Percentiles rank a stretch among this genome's conserved stretches.
Evolutionary conservation across 306 rosid genomes (phyloP).

Genomic region (Castanea crenata): DNA sequence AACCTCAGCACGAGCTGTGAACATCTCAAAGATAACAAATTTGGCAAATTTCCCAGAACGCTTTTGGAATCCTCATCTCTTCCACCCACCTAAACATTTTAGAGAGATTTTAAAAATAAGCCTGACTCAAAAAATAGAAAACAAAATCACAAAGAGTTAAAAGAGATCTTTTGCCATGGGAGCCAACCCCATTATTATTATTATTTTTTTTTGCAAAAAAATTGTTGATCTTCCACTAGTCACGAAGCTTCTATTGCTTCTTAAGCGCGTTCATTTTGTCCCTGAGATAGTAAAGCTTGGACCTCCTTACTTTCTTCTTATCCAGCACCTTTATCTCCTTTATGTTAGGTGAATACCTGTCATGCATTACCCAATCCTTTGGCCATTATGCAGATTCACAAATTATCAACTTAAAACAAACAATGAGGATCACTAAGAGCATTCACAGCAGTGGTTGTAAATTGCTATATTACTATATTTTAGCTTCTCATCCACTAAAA

Average conservation of each 20-base stretch:
- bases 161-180: not conserved
- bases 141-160: not conserved
- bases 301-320: conserved; percentile 88
- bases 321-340: conserved; percentile 77
- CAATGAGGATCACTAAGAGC: not conserved
- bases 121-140: not conserved
- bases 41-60: no score
- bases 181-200: not conserved
- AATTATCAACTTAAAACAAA: conserved; percentile 13
- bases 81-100: no score
- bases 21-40: no score
- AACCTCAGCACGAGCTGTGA: no score
- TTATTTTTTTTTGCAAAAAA: not conserved
- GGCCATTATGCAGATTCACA: conserved; percentile 1
- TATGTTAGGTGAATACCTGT: conserved; percentile 88
- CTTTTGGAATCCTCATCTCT: no score
- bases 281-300: conserved; percentile 85
- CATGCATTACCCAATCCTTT: conserved; percentile 23
- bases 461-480: no score
- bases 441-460: no score
- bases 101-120: not conserved
- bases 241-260: conserved; percentile 30
- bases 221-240: not conserved
- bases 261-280: conserved; percentile 77
- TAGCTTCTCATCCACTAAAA: no score